Evolutionary conservation across 176 grass and related monocot species (phyloP).

Genomic region (Luzula sylvatica): DNA sequence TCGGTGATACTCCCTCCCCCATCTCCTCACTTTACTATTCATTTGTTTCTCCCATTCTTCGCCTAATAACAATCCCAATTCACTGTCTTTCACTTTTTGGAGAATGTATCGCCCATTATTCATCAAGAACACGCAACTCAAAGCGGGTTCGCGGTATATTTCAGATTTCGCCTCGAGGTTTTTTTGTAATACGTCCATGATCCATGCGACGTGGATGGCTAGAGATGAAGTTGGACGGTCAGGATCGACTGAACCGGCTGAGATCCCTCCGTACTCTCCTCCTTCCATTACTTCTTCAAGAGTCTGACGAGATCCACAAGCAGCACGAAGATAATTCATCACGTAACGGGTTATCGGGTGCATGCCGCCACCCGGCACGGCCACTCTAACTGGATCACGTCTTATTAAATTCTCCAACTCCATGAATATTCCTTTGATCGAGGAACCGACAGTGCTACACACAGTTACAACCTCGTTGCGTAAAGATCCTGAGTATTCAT

Average conservation of each 20-base stretch:
- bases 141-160: constrained; percentile 58
- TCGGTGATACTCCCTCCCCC: constrained; percentile 69
- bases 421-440: constrained; percentile 94
- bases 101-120: constrained; percentile 90
- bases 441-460: constrained; percentile 51
- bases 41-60: constrained; percentile 92
- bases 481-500: constrained; percentile 72
- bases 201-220: constrained; percentile 86
- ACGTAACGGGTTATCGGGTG: constrained; percentile 95
- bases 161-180: constrained; percentile 91
- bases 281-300: constrained; percentile 94
- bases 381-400: constrained; percentile 64
- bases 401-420: constrained; percentile 94
- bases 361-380: constrained; percentile 62
- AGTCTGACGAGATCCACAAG: constrained; percentile 76
- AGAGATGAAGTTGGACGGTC: constrained; percentile 77
- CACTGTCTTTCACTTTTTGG: constrained; percentile 83
- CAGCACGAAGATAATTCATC: constrained; percentile 88
- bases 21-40: constrained; percentile 63
- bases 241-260: constrained; percentile 43
- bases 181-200: constrained; percentile 96
- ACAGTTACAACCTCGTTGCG: constrained; percentile 63
- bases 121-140: constrained; percentile 82
- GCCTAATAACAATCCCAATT: constrained; percentile 68
- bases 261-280: constrained; percentile 30